Evolutionary conservation across 2,329 filamentous ascomycete genomes (phyloP).

Genomic region (Calonectria fujianensis): DNA sequence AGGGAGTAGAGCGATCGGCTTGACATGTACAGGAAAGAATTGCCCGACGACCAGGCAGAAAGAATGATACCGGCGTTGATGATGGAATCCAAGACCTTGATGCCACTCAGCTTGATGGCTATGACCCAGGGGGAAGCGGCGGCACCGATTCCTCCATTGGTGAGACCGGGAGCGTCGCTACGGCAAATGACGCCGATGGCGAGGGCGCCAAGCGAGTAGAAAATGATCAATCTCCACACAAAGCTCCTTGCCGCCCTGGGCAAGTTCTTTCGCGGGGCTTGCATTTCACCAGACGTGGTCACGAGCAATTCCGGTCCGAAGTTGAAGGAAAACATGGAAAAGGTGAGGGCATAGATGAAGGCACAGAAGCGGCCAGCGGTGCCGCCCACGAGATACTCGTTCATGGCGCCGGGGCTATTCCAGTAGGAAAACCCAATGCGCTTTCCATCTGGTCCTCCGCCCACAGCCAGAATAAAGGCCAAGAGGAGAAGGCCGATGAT

Average conservation of each 20-base stretch:
- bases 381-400: slow-evolving; percentile 75
- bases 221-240: slow-evolving; percentile 81
- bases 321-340: slow-evolving; percentile 75
- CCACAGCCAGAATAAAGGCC: slow-evolving; percentile 56
- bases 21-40: slow-evolving; percentile 69
- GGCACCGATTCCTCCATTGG: slow-evolving; percentile 32
- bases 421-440: slow-evolving; percentile 80
- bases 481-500: slow-evolving; percentile 36
- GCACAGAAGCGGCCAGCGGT: slow-evolving; percentile 80
- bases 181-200: slow-evolving; percentile 73
- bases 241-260: slow-evolving; percentile 82
- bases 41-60: slow-evolving; percentile 74
- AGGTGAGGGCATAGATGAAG: slow-evolving; percentile 79
- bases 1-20: slow-evolving; percentile 66
- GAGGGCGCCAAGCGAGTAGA: slow-evolving; percentile 82
- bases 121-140: slow-evolving; percentile 71
- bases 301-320: slow-evolving; percentile 77
- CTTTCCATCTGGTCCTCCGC: slow-evolving; percentile 82
- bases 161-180: slow-evolving; percentile 37
- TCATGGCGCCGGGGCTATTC: slow-evolving; percentile 79
- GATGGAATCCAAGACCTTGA: slow-evolving; percentile 64
- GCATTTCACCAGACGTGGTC: slow-evolving; percentile 78
- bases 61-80: slow-evolving; percentile 74
- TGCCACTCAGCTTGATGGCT: slow-evolving; percentile 67
- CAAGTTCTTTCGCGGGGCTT: slow-evolving; percentile 79